These are phyloP conservation scores for Erythrobasidium yunnanense DNA, from an alignment of 768 basidiomycete species.

Conservation along the genomic window DNA sequence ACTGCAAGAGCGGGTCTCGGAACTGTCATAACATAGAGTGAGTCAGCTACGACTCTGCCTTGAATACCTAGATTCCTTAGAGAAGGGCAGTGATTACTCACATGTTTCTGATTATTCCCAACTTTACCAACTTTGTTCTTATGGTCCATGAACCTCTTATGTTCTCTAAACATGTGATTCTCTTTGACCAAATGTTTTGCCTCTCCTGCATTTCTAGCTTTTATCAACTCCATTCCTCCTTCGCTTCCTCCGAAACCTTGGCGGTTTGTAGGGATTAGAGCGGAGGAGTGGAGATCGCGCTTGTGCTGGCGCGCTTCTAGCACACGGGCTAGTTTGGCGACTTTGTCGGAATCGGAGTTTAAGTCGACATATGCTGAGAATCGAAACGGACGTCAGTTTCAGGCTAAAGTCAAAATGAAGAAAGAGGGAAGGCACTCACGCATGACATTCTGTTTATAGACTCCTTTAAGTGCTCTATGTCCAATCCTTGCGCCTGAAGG, in stretches of 20 bases:
- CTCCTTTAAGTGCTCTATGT: conserved; percentile 72
- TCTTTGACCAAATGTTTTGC: conserved; percentile 83
- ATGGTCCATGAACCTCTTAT: conserved; percentile 65
- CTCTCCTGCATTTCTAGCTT: conserved; percentile 87
- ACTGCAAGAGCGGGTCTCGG: conserved; percentile 8
- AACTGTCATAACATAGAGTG: background rate
- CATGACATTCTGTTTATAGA: conserved; percentile 63
- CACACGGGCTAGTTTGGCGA: conserved; percentile 20
- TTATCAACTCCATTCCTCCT: conserved; percentile 75
- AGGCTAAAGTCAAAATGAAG: conserved; percentile 44
- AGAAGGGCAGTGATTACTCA: background rate
- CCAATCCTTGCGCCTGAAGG: conserved; percentile 87
- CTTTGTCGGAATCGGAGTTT: conserved; percentile 30
- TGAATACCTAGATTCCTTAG: background rate
- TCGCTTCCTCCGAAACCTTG: too few species aligned
- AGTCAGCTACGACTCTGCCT: background rate
- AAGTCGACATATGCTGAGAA: conserved; percentile 28
- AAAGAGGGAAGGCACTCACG: conserved; percentile 23
- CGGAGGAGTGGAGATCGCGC: conserved; percentile 53
- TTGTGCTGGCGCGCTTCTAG: conserved; percentile 40
- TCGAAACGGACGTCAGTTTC: conserved; percentile 30
- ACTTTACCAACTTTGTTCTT: conserved; percentile 69
- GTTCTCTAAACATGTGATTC: conserved; percentile 70
- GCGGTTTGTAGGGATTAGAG: conserved; percentile 73
- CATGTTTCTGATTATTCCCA: conserved; percentile 75